These are phyloP conservation scores for Clathrospora elynae DNA, from an alignment of 2,329 filamentous ascomycete genomes.

Conservation along the genomic window DNA sequence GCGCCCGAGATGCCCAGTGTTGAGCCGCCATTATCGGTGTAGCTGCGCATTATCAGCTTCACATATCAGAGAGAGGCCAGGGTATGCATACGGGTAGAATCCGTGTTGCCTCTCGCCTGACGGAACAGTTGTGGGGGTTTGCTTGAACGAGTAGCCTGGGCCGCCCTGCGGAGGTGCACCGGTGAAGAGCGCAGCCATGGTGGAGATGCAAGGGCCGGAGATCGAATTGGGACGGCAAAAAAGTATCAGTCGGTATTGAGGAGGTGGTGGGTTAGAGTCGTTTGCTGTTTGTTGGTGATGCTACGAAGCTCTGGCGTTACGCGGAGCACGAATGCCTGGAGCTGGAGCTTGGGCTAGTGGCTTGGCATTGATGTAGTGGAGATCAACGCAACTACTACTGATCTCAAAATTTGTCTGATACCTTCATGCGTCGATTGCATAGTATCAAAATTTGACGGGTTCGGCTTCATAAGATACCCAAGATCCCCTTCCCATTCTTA, in stretches of 20 bases:
- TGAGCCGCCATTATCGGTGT: slow-evolving; percentile 97
- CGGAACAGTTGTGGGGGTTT: slow-evolving; percentile 54
- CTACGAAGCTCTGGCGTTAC: slow-evolving; percentile 35
- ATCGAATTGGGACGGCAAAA: not conserved
- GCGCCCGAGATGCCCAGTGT: slow-evolving; percentile 92
- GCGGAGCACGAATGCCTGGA: slow-evolving; percentile 31
- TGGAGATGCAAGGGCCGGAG: slow-evolving; percentile 6
- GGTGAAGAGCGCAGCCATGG: slow-evolving; percentile 62
- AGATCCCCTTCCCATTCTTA: too few relatives aligned
- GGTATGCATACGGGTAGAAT: slow-evolving; percentile 80
- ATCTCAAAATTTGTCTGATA: too few relatives aligned
- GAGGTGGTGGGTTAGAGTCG: slow-evolving; percentile 19
- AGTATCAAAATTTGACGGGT: too few relatives aligned
- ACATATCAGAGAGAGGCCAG: not conserved
- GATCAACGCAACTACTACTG: too few relatives aligned
- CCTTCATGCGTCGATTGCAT: too few relatives aligned
- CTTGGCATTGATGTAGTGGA: slow-evolving; percentile 16
- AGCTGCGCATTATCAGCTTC: slow-evolving; percentile 59
- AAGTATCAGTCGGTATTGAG: slow-evolving; percentile 17
- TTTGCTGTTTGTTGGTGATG: slow-evolving; percentile 27
- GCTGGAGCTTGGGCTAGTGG: slow-evolving; percentile 13
- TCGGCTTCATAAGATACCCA: too few relatives aligned
- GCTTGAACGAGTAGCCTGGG: slow-evolving; percentile 65
- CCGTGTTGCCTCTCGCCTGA: slow-evolving; percentile 69
- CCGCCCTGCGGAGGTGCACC: slow-evolving; percentile 57